Conservation (phyloP, 2,329 filamentous ascomycete genomes). For the Fusarium transvaalense region DNA sequence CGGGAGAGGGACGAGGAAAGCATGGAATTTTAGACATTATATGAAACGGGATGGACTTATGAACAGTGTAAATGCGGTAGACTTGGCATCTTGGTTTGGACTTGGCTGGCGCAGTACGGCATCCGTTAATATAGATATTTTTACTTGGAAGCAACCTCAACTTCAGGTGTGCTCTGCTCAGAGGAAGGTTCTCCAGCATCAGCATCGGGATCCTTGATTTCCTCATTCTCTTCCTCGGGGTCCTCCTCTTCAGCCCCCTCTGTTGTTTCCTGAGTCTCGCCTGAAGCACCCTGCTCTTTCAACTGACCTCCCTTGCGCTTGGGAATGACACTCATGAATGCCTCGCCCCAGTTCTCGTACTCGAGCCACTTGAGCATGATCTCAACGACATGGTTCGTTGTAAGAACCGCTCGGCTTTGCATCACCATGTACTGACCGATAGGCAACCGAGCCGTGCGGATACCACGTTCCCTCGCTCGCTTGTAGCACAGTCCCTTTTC, state of each 20-base stretch:
- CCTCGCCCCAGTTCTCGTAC: constrained; percentile 88
- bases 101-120: constrained; percentile 38
- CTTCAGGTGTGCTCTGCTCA: constrained; percentile 12
- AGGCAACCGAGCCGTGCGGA: constrained; percentile 90
- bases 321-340: constrained; percentile 89
- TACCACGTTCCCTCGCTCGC: constrained; percentile 77
- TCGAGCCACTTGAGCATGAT: constrained; percentile 97
- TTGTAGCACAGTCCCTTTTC: constrained; percentile 96
- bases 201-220: constrained; percentile 43
- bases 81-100: constrained; percentile 32
- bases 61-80: constrained; percentile 38
- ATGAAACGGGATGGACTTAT: constrained; percentile 27
- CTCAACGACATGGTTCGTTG: constrained; percentile 96
- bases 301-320: constrained; percentile 86
- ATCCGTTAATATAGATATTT: constrained; percentile 29
- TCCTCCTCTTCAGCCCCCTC: constrained; percentile 48
- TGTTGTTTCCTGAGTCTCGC: constrained; percentile 36
- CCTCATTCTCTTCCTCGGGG: constrained; percentile 49
- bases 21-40: constrained; percentile 63
- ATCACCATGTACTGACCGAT: constrained; percentile 97
- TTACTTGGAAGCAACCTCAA: constrained; percentile 25
- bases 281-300: constrained; percentile 56
- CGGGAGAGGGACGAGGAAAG: constrained; percentile 65
- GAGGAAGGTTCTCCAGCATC: constrained; percentile 11
- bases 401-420: constrained; percentile 85